A percentile compares a stretch with the other conserved stretches of the same genome.
Conservation (phyloP, 371 early-diverging fungal genomes). For the Haplosporangium sp. region DNA sequence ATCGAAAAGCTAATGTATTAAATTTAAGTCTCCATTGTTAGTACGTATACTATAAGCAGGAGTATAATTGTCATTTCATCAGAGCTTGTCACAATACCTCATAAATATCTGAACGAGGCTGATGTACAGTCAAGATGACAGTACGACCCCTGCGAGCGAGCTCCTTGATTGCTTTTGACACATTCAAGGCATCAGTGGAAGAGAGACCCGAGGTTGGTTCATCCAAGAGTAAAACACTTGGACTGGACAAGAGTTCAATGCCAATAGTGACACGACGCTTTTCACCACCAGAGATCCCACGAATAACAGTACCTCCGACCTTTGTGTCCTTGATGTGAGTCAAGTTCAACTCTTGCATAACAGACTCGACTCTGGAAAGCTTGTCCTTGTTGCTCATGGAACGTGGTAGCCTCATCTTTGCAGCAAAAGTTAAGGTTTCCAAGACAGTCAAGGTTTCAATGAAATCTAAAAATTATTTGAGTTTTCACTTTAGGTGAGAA, state of each 20-base stretch:
- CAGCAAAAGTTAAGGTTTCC: conserved; percentile 85
- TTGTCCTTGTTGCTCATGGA: conserved; percentile 69
- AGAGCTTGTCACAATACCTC: conserved; percentile 26
- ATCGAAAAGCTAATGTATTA: conserved; percentile 73
- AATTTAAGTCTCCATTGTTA: not conserved
- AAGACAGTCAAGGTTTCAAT: conserved; percentile 85
- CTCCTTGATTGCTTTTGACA: conserved; percentile 84
- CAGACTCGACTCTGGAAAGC: conserved; percentile 72
- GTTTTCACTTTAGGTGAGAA: not conserved
- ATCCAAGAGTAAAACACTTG: conserved; percentile 62
- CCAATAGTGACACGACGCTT: conserved; percentile 78
- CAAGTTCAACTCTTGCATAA: conserved; percentile 83
- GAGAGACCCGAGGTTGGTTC: conserved; percentile 78
- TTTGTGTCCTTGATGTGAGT: conserved; percentile 81
- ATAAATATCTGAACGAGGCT: conserved; percentile 92
- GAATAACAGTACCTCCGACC: conserved; percentile 82
- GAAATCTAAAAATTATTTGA: conserved; percentile 52
- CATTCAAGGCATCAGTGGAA: conserved; percentile 88
- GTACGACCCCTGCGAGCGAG: conserved; percentile 86
- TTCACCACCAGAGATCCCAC: conserved; percentile 79
- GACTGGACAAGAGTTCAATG: conserved; percentile 74
- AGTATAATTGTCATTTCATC: no score
- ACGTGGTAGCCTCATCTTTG: conserved; percentile 77
- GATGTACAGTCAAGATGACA: conserved; percentile 92
- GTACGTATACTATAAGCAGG: not conserved